Base-by-base conservation (phyloP, 805 yeast species). In the Wickerhamia fluorescens region DNA sequence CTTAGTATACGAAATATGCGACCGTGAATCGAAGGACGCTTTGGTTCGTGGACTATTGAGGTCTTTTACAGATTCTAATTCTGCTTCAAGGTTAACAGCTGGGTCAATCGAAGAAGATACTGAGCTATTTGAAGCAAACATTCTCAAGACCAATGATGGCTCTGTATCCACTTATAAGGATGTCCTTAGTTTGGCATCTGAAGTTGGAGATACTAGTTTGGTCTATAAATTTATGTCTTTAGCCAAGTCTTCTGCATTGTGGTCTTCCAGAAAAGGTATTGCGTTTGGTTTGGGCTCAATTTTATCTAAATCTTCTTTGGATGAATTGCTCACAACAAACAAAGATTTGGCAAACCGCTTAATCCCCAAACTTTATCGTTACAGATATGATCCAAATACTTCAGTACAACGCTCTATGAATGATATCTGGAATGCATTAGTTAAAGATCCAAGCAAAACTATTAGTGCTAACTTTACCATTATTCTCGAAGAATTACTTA, bases 171-270 rank as follows among this genome's bases (percentile, higher is more conserved):
- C 97, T 0, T 89, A 89, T 51, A 84, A 81, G 44, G 98, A 89
- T 53, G 84, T 89, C 17, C 63, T 89, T 42, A 83, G 66, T 43
- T 62, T 89, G 28, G 96, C 98, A 0, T 75, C 92, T 1, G 98
- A 89, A 48, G 94, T 87, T 7, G 97, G 97, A 16, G 96, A 89
- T 53, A 95, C 97, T 9, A 73, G 92, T 40, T 68, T 89, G 40
- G 96, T 89, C 4, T 89, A 89, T 56, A 84, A 86, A 48, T 89
- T 89, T 51, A 86, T 89, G 96, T 77, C 95, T 0, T 58, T 89
- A 33, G 94, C 96, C 0, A 79, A 84, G 38, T 79, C 78, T 29
- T 84, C 95, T 0, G 77, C 92, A 0, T 56, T 88, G 13, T 89
- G 98, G 98, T 73, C 94, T 0, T 83, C 96, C 0, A 67, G 95